Conservation (phyloP, 2,329 filamentous ascomycete genomes). For the Dactylonectria estremocensis region DNA sequence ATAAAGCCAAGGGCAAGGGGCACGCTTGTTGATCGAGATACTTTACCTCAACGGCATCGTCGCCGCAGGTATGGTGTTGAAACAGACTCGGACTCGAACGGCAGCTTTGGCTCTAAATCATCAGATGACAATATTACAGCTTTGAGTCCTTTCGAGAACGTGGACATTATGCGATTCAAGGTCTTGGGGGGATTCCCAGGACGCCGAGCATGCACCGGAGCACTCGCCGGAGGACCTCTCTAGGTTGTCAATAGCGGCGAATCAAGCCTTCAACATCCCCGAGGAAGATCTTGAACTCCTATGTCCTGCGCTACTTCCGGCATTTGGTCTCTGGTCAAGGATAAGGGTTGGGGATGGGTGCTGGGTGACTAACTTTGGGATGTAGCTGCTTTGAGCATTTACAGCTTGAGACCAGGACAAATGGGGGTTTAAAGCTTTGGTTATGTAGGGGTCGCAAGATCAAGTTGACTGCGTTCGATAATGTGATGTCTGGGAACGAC, state of each 20-base stretch:
- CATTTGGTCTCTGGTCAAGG: slow-evolving; percentile 5
- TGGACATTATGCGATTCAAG: slow-evolving; percentile 14
- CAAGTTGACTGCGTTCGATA: slow-evolving; percentile 14
- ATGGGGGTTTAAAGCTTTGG: slow-evolving; percentile 22
- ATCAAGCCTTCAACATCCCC: not conserved
- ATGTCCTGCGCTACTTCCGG: slow-evolving; percentile 16
- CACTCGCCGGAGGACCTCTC: not conserved
- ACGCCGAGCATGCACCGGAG: not conserved
- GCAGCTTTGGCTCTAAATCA: not conserved
- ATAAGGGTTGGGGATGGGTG: slow-evolving; percentile 19
- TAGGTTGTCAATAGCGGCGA: not conserved
- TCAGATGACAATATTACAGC: not conserved
- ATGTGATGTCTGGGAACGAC: slow-evolving; percentile 23
- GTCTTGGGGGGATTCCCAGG: slow-evolving; percentile 2
- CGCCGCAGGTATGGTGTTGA: not conserved
- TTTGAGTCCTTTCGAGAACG: not conserved
- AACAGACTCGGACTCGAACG: slow-evolving; percentile 5
- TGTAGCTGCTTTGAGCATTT: slow-evolving; percentile 10
- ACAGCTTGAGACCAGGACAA: slow-evolving; percentile 14
- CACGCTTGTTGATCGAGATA: not conserved
- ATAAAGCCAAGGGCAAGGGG: not conserved
- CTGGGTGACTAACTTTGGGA: slow-evolving; percentile 18
- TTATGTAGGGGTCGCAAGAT: slow-evolving; percentile 19
- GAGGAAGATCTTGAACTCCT: slow-evolving; percentile 6
- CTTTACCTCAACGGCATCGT: not conserved